Percentiles rank a stretch among this genome's conserved stretches.
Conservation (phyloP, 495 filamentous ascomycete genomes). For the Polyplosphaeria fusca region DNA sequence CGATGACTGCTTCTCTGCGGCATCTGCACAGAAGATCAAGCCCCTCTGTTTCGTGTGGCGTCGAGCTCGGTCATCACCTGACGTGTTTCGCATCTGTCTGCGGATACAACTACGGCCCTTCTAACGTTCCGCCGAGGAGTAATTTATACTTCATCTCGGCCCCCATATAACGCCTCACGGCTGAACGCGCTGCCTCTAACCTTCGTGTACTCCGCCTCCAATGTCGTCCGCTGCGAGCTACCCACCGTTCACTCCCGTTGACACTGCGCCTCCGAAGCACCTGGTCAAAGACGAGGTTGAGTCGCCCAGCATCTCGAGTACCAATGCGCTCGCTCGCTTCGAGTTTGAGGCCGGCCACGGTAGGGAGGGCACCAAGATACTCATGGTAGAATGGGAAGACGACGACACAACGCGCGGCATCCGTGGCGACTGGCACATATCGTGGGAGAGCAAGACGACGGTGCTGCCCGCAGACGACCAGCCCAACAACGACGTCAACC, state of each 20-base stretch:
- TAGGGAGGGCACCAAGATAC: constrained; percentile 78
- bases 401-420: constrained; percentile 44
- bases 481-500: constrained; percentile 53
- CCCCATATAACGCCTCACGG: constrained; percentile 26
- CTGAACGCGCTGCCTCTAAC: constrained; percentile 9
- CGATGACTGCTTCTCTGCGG: background rate
- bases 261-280: constrained; percentile 33
- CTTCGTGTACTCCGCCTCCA: constrained; percentile 7
- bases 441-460: constrained; percentile 69
- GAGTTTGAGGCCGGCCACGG: constrained; percentile 75
- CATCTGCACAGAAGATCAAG: too few relatives aligned
- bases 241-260: constrained; percentile 40
- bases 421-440: constrained; percentile 63
- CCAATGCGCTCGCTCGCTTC: constrained; percentile 68
- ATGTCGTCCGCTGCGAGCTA: constrained; percentile 34
- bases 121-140: constrained; percentile 22
- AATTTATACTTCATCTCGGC: constrained; percentile 25
- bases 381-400: constrained; percentile 82
- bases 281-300: constrained; percentile 41
- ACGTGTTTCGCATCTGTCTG: constrained; percentile 18
- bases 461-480: constrained; percentile 63
- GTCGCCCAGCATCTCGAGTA: constrained; percentile 40
- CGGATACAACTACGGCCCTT: constrained; percentile 27
- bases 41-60: background rate
- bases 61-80: background rate